Evolutionary conservation across 2,329 filamentous ascomycete species (phyloP).

Genomic region (Talaromyces amestolkiae): DNA sequence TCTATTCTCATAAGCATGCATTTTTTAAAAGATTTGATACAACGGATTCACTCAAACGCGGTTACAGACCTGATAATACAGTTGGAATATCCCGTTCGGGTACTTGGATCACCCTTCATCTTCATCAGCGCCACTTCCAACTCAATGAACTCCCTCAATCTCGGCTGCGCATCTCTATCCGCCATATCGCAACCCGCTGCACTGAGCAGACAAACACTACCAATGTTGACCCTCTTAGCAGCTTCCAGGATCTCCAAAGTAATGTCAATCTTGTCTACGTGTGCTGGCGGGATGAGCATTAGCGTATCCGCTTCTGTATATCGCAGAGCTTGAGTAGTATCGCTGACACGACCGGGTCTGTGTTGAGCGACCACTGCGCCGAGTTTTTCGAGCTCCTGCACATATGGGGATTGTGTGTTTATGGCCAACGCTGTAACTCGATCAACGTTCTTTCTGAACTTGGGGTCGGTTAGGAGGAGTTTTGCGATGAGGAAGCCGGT

Average conservation of each 20-base stretch:
- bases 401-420: slow-evolving; percentile 38
- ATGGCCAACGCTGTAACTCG: slow-evolving; percentile 45
- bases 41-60: not conserved
- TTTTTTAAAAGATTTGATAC: not conserved
- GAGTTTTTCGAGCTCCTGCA: slow-evolving; percentile 42
- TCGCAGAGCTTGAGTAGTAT: slow-evolving; percentile 42
- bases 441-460: slow-evolving; percentile 45
- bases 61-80: slow-evolving; percentile 46
- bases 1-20: slow-evolving; percentile 25
- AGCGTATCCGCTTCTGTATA: slow-evolving; percentile 48
- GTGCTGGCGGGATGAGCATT: slow-evolving; percentile 51
- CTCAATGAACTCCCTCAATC: slow-evolving; percentile 53
- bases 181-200: slow-evolving; percentile 53
- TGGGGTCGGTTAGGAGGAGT: slow-evolving; percentile 44
- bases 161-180: slow-evolving; percentile 49
- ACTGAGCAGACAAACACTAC: slow-evolving; percentile 50
- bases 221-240: slow-evolving; percentile 45
- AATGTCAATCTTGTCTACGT: slow-evolving; percentile 49
- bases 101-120: slow-evolving; percentile 45
- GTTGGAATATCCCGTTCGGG: slow-evolving; percentile 43
- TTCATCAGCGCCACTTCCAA: slow-evolving; percentile 46
- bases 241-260: slow-evolving; percentile 47
- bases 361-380: slow-evolving; percentile 47
- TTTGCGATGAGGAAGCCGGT: slow-evolving; percentile 54
- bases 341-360: slow-evolving; percentile 41